Conservation (phyloP, 495 filamentous ascomycete species). For the Aspergillus avenaceus region DNA sequence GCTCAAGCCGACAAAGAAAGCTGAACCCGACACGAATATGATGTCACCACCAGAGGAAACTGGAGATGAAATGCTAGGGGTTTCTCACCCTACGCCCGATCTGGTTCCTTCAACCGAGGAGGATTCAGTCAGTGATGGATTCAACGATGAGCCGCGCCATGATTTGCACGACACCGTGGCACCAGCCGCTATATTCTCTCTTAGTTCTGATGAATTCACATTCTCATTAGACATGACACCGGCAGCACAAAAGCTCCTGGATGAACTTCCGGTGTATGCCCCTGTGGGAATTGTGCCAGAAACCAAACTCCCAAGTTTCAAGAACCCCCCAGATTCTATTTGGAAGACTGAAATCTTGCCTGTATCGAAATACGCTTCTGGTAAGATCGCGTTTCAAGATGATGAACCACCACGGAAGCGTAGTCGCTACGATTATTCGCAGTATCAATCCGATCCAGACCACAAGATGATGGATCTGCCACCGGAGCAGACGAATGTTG, state of each 20-base stretch:
- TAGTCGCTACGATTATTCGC: slow-evolving; percentile 72
- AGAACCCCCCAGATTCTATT: slow-evolving; percentile 58
- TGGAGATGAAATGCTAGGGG: slow-evolving; percentile 27
- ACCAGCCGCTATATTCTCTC: slow-evolving; percentile 75
- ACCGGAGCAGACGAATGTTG: slow-evolving; percentile 73
- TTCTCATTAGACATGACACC: slow-evolving; percentile 75
- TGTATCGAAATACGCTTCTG: slow-evolving; percentile 77
- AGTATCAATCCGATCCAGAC: slow-evolving; percentile 60
- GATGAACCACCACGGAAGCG: slow-evolving; percentile 68
- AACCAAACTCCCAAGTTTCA: slow-evolving; percentile 48
- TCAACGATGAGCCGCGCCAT: slow-evolving; percentile 41
- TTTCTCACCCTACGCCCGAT: slow-evolving; percentile 63
- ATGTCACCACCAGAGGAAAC: slow-evolving; percentile 27
- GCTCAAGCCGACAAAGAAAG: slow-evolving; percentile 12
- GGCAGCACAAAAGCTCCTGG: slow-evolving; percentile 74
- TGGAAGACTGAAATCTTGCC: slow-evolving; percentile 79
- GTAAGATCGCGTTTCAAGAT: slow-evolving; percentile 67
- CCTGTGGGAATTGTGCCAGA: slow-evolving; percentile 58
- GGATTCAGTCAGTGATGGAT: slow-evolving; percentile 47
- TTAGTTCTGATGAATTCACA: slow-evolving; percentile 75
- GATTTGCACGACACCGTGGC: slow-evolving; percentile 39
- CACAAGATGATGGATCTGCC: slow-evolving; percentile 46
- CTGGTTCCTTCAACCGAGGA: slow-evolving; percentile 62
- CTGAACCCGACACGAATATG: slow-evolving; percentile 17
- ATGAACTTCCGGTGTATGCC: slow-evolving; percentile 75